Percentiles rank a stretch among this genome's conserved stretches.
Evolutionary conservation across 129 eudicot species (phyloP).

Genomic region (Pittosporum tobira): DNA sequence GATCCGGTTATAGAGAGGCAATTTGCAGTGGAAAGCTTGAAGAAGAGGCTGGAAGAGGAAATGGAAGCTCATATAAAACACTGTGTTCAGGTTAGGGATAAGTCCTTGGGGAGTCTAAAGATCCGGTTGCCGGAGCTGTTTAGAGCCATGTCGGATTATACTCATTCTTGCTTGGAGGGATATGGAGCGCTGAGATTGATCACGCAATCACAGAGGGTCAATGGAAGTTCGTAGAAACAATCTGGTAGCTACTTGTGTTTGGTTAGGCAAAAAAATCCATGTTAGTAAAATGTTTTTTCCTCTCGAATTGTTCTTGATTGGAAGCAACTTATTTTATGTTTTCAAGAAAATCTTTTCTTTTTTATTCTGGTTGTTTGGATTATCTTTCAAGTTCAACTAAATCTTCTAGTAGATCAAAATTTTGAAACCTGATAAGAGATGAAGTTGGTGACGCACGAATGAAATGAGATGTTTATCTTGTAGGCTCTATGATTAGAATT

Average conservation of each 20-base stretch:
- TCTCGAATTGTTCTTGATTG: background rate
- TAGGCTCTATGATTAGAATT: too few relatives aligned
- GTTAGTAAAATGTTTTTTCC: background rate
- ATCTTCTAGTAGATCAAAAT: too few relatives aligned
- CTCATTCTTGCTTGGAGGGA: constrained; percentile 56
- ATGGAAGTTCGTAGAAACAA: constrained; percentile 26
- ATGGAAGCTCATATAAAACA: constrained; percentile 67
- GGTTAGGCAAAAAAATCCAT: background rate
- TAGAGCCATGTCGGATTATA: constrained; percentile 69
- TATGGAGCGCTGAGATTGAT: constrained; percentile 53
- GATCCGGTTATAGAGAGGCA: constrained; percentile 49
- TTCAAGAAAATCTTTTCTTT: too few relatives aligned
- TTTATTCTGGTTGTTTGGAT: too few relatives aligned
- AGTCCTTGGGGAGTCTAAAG: constrained; percentile 69
- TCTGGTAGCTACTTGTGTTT: background rate
- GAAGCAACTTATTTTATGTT: too few relatives aligned
- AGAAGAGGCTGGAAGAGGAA: constrained; percentile 77
- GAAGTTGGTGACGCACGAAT: too few relatives aligned
- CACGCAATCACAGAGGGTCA: constrained; percentile 29
- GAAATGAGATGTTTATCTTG: too few relatives aligned
- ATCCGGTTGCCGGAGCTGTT: constrained; percentile 85
- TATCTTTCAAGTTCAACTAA: too few relatives aligned
- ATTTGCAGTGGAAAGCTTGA: constrained; percentile 61
- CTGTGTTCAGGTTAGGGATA: constrained; percentile 85
- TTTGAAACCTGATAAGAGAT: too few relatives aligned